Percentiles rank a stretch among this genome's conserved stretches.
phyloP scores from a whole-genome alignment of 2,329 filamentous ascomycete species.

The Aspergillus ustus region DNA sequence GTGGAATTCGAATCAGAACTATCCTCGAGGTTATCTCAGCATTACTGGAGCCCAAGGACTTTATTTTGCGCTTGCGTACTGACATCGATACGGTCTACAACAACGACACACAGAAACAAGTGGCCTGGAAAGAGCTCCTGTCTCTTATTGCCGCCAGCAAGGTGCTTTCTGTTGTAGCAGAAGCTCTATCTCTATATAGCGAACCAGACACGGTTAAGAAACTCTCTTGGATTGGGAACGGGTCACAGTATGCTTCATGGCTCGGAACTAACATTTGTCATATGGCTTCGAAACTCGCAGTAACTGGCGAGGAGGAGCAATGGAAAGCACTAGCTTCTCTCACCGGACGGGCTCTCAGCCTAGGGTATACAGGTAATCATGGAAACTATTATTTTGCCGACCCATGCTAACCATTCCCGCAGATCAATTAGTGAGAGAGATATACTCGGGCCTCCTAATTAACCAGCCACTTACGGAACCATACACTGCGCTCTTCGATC shows the following conservation, averaged over 20 bases:
- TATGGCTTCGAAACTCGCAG: slow-evolving; percentile 49
- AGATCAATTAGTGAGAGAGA: slow-evolving; percentile 47
- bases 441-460: slow-evolving; percentile 45
- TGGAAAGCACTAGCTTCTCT: slow-evolving; percentile 50
- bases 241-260: slow-evolving; percentile 71
- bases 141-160: slow-evolving; percentile 64
- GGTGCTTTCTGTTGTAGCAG: slow-evolving; percentile 61
- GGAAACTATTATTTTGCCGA: neutral
- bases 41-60: slow-evolving; percentile 50
- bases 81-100: slow-evolving; percentile 48
- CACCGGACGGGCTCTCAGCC: slow-evolving; percentile 63
- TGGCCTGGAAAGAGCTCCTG: slow-evolving; percentile 68
- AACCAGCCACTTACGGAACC: slow-evolving; percentile 30
- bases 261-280: slow-evolving; percentile 66
- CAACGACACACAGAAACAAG: slow-evolving; percentile 51
- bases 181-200: slow-evolving; percentile 52
- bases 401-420: slow-evolving; percentile 20
- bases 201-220: slow-evolving; percentile 30
- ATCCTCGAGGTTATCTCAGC: slow-evolving; percentile 42
- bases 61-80: slow-evolving; percentile 50
- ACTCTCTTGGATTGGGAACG: slow-evolving; percentile 66
- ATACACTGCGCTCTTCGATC: slow-evolving; percentile 46
- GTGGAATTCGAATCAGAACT: slow-evolving; percentile 39
- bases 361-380: slow-evolving; percentile 72
- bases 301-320: slow-evolving; percentile 31